phyloP scores from a whole-genome alignment of 2,329 filamentous ascomycete species.

The Calonectria multiphialidica region DNA sequence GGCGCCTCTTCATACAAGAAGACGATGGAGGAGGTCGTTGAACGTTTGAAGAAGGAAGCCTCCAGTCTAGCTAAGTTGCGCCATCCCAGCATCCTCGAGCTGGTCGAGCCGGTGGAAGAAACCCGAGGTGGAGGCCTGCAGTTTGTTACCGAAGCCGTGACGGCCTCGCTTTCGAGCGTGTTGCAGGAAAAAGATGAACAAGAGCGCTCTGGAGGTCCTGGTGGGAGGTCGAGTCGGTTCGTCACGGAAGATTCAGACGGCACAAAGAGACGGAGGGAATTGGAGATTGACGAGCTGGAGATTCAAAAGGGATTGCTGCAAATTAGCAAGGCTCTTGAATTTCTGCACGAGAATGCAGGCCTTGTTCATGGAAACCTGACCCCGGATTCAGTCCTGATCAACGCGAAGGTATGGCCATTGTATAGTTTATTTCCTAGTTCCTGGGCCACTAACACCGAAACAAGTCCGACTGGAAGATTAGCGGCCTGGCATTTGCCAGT shows the following conservation, averaged over 20 bases:
- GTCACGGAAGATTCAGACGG: constrained; percentile 85
- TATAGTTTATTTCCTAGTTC: not conserved
- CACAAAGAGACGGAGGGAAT: constrained; percentile 77
- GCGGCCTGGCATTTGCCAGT: constrained; percentile 90
- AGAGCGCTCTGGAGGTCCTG: constrained; percentile 76
- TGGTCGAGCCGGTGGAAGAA: constrained; percentile 95
- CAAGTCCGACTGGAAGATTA: constrained; percentile 97
- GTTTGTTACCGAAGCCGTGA: constrained; percentile 94
- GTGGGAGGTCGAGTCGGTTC: constrained; percentile 81
- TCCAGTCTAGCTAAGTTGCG: constrained; percentile 88
- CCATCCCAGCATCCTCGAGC: constrained; percentile 91
- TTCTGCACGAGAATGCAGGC: constrained; percentile 93
- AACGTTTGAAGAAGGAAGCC: constrained; percentile 91
- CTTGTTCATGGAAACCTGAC: constrained; percentile 95
- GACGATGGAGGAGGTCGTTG: constrained; percentile 88
- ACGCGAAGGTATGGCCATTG: constrained; percentile 78
- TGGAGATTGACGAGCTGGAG: constrained; percentile 96
- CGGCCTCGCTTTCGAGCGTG: constrained; percentile 85
- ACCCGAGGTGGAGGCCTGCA: constrained; percentile 91
- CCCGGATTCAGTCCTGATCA: constrained; percentile 92
- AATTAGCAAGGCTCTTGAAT: constrained; percentile 93
- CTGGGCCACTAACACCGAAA: constrained; percentile 44
- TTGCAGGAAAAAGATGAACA: constrained; percentile 91
- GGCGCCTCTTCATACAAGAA: constrained; percentile 78
- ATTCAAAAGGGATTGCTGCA: constrained; percentile 97